Base-by-base conservation (phyloP, 2,329 filamentous ascomycete species). In the Sclerotinia subarctica region DNA sequence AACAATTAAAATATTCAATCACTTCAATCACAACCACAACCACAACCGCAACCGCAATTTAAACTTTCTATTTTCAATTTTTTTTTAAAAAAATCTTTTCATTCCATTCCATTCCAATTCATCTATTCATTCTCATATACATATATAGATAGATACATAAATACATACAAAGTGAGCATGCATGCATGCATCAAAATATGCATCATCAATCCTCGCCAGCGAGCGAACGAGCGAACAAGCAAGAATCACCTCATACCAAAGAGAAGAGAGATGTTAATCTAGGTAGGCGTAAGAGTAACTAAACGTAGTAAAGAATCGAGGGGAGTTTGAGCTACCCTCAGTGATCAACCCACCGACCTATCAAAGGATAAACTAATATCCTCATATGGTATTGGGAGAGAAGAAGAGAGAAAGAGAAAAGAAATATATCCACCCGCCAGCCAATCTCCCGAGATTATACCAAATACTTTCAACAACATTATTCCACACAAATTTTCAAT, bases 241-340 rank as follows among this genome's bases (percentile, higher is more conserved):
- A 32, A 32, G 32, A 32, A 35, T 6, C 35, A 35, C 35, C 35
- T 35, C 35, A 35, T 1, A 6, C 7, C 32, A 56, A 32, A 35
- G 44, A 60, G 44, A 29, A 60, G 58, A 60, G 58, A 54, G 26
- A 32, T 29, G 44, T 49, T 21, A 35, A 60, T 60, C 58, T 47
- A 47, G 10, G 29, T 47, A 47, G 21, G n/a, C 26, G 19, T 60
- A 29, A 26, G 32, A n/a, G 5, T 29, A 47, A 60, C 38, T 42
- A 60, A 62, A 62, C 17, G 21, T 21, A 35, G 35, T 17, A 10
- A 44, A 35, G n/a, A 59, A 58, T 17, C 21, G 46, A 51, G 46
- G 21, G 7, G 49, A 38, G 29, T 38, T 24, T 15, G 24, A 26
- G 21, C 38, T 24, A 21, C 29, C 29, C 44, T 2, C 44, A 1